phyloP scores from a whole-genome alignment of 768 basidiomycete genomes.

The Tephrocybe rancida region DNA sequence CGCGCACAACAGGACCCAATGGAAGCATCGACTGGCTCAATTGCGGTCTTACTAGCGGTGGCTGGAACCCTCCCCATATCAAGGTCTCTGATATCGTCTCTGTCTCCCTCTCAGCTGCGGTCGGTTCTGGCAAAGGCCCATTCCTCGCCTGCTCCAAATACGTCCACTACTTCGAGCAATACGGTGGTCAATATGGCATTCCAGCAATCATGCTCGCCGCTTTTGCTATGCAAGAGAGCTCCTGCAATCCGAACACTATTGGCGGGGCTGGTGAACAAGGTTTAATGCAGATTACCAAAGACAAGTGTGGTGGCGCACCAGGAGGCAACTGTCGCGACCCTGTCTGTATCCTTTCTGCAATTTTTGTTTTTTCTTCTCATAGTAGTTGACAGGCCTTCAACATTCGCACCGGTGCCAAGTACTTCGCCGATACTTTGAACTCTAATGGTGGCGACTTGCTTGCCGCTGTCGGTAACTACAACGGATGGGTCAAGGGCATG shows the following conservation, averaged over 20 bases:
- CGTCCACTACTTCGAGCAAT: constrained; percentile 58
- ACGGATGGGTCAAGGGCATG: constrained; percentile 67
- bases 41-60: constrained; percentile 64
- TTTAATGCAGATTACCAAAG: constrained; percentile 81
- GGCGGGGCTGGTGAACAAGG: constrained; percentile 86
- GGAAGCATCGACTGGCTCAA: constrained; percentile 77
- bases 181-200: constrained; percentile 50
- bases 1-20: constrained; percentile 61
- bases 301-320: constrained; percentile 71
- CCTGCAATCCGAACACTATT: constrained; percentile 64
- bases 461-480: constrained; percentile 68
- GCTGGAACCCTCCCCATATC: constrained; percentile 77
- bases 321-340: constrained; percentile 48
- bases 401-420: constrained; percentile 65
- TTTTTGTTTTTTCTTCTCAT: constrained; percentile 1
- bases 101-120: constrained; percentile 46
- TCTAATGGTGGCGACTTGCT: constrained; percentile 55
- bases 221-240: constrained; percentile 86
- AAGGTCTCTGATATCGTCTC: constrained; percentile 51
- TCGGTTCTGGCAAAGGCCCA: constrained; percentile 50
- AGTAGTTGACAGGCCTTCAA: constrained; percentile 59
- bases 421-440: constrained; percentile 54
- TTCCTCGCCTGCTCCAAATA: constrained; percentile 62
- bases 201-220: constrained; percentile 81
- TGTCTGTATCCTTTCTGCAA: constrained; percentile 28